These are phyloP conservation scores for Leishmania major DNA, from an alignment of 208 protist species.

Conservation along the genomic window DNA sequence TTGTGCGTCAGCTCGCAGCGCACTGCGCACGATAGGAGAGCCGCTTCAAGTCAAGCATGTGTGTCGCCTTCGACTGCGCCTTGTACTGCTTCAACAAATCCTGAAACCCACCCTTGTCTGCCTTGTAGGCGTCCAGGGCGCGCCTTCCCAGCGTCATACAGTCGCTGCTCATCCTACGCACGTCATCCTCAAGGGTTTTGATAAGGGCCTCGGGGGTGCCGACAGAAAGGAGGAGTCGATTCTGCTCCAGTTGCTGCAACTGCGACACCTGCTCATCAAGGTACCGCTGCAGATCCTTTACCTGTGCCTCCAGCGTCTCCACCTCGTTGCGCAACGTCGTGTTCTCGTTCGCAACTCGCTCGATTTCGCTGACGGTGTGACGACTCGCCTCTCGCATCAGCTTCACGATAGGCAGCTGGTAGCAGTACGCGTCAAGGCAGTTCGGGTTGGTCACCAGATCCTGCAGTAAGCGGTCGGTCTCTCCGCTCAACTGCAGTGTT, in stretches of 20 bases:
- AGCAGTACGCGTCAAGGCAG: conserved; percentile 85
- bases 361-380: conserved; percentile 63
- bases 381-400: conserved; percentile 64
- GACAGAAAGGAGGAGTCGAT: conserved; percentile 54
- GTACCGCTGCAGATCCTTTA: conserved; percentile 46
- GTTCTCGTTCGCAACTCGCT: conserved; percentile 62
- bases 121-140: conserved; percentile 46
- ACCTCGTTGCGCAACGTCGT: conserved; percentile 48
- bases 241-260: conserved; percentile 46
- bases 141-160: conserved; percentile 36
- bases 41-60: conserved; percentile 77
- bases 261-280: conserved; percentile 54
- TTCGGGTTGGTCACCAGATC: conserved; percentile 76
- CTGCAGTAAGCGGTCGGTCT: conserved; percentile 67
- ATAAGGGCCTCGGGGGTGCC: conserved; percentile 67
- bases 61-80: conserved; percentile 54
- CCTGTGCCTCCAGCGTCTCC: conserved; percentile 51
- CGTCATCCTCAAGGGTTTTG: conserved; percentile 66
- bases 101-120: conserved; percentile 55
- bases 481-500: conserved; percentile 38
- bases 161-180: conserved; percentile 42
- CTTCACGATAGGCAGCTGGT: conserved; percentile 85
- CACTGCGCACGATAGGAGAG: conserved; percentile 46
- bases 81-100: conserved; percentile 59
- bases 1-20: conserved; percentile 4